Base-by-base conservation (phyloP, 2,329 filamentous ascomycete genomes). In the Plectosphaerella plurivora region DNA sequence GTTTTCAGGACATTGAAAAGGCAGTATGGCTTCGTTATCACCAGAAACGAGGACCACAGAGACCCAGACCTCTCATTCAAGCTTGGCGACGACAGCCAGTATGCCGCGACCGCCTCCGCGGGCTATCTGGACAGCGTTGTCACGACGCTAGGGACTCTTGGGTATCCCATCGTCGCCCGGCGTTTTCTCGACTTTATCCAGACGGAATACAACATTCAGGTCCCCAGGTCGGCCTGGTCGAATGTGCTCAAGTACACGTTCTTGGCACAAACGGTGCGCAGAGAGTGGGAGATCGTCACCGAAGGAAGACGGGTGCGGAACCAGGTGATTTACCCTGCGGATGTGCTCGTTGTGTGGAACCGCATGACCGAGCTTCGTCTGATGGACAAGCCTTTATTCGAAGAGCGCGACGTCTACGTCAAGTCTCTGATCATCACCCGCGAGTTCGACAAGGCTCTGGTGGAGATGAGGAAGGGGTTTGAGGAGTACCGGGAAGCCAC, bases 91-190 rank as follows among this genome's bases (percentile, higher is more conserved):
- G 11, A 9, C 8, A 33, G 4, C 28, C 28, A 12, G 28, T 33
- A 10, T 8, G 8, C 28, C 8, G 28, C 8, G 28, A 33, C 8
- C 11, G 28, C 28, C 22, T 33, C 28, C 7, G 8, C 8, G 28
- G 28, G 28, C 28, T 33, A 33, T 8, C 73, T 93, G 20, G 73
- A 81, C 51, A 79, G 85, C 9, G 70, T 92, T n/a, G 85, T 86
- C 6, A 84, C 90, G 62, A 73, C 76, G 1, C 88, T 86, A 56
- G 81, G 86, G n/a, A 77, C 76, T 55, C 89, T 86, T 66, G 84
- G 80, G 47, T 75, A 86, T 51, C 73, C 91, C 4, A 64, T 74
- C 1, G 72, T 76, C 2, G 87, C 82, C 12, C 62, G 86, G 24
- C 74, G 79, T 41, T 61, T 87, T 1, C 68, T 91, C 12, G 77